Base-by-base conservation (phyloP, 495 filamentous ascomycete genomes). In the Physcia stellaris region DNA sequence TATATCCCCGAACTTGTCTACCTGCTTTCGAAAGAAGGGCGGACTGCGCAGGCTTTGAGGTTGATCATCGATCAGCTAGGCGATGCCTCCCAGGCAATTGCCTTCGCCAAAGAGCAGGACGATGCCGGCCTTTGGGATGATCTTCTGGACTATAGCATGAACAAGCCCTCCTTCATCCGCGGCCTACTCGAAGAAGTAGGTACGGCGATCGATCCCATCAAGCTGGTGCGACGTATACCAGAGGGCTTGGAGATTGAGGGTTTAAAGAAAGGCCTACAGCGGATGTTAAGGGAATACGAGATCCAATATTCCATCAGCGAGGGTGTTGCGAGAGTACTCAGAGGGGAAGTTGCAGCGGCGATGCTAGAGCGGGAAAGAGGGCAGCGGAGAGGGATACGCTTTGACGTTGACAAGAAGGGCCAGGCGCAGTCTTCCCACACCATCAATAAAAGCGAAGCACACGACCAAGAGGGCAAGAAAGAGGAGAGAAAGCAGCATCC, bases 71-170 rank as follows among this genome's bases (percentile, higher is more conserved):
- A 87, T 42, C 76, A 80, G 6, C 67, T 98, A 4, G 73, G 73
- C 40, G 86, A 96, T 49, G 85, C 96, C 30, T 80, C 77, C 4
- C 82, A 86, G 41, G 90, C 90, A 32, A 96, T 98, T 45, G 70
- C 79, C 6, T 98, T 96, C 45, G 86, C 86, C 34, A 94, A 94
- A 57, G 77, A 84, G 32, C 86, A 94, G 54, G 72, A 86, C 41
- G 88, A 96, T 42, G 73, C 75, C 0, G 83, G 88, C 47, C 69
- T 98, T 0, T 98, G 90, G 90, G 79, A 93, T 45, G 90, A 98
- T 50, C 69, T 98, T 7, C 75, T 98, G 16, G 73, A 86, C 42
- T 95, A 95, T 61, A 80, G 75, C 17, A 96, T 98, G 92, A 84
- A 94, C 57, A 93, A 93, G 47, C 90, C 90, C 0, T 71, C 71